These are phyloP conservation scores for Gaillardinia entomophila DNA, from an alignment of 805 yeast species.

Conservation along the genomic window DNA sequence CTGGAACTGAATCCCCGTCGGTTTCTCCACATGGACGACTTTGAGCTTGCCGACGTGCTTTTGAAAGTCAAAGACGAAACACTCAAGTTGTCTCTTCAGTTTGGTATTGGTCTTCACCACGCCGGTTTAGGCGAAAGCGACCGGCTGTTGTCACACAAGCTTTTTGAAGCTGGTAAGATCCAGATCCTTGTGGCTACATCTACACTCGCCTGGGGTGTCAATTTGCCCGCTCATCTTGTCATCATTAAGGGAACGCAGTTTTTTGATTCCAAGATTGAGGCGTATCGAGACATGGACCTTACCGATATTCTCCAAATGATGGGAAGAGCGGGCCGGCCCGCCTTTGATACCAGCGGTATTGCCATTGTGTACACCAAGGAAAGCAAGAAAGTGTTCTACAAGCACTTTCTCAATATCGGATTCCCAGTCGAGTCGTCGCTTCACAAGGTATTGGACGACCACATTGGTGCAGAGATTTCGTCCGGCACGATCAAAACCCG, in stretches of 20 bases:
- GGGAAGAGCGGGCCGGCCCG: constrained; percentile 85
- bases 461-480: constrained; percentile 75
- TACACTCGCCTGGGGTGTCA: constrained; percentile 87
- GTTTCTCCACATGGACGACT: constrained; percentile 60
- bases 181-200: constrained; percentile 75
- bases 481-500: constrained; percentile 59
- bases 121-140: constrained; percentile 77
- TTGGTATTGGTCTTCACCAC: constrained; percentile 79
- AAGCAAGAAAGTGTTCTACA: constrained; percentile 67
- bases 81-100: constrained; percentile 62
- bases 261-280: constrained; percentile 59
- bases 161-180: constrained; percentile 64
- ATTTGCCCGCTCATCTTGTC: constrained; percentile 74
- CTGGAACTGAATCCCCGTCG: constrained; percentile 71
- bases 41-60: constrained; percentile 48
- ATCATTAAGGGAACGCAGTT: constrained; percentile 73
- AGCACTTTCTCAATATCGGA: constrained; percentile 71
- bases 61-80: constrained; percentile 76
- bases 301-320: constrained; percentile 80
- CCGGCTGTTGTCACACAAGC: constrained; percentile 61
- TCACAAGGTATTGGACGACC: constrained; percentile 72
- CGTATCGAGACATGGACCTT: constrained; percentile 73
- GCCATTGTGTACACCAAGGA: constrained; percentile 76
- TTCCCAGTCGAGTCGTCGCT: constrained; percentile 80
- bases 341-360: constrained; percentile 71